These are phyloP conservation scores for Sporothrix inflata DNA, from an alignment of 2,329 filamentous ascomycete genomes.

Conservation along the genomic window DNA sequence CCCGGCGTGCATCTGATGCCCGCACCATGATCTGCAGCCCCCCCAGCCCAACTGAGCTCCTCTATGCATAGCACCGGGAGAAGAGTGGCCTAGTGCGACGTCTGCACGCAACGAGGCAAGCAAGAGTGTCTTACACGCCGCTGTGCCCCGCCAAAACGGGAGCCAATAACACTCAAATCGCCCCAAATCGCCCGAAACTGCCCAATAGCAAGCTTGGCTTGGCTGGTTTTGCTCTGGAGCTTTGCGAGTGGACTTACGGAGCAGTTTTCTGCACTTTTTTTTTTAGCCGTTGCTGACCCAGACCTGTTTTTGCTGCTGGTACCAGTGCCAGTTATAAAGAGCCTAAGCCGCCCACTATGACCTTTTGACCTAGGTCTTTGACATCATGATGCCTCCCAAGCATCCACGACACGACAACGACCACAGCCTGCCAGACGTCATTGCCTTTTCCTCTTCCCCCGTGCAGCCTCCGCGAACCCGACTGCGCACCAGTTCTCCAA, in stretches of 20 bases:
- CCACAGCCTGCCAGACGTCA: background rate
- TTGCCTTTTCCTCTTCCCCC: background rate
- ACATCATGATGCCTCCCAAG: constrained; percentile 15
- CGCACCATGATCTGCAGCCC: constrained; percentile 23
- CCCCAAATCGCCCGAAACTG: constrained; percentile 13
- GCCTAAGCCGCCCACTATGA: constrained; percentile 20
- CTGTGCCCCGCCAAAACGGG: constrained; percentile 24
- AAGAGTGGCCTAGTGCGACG: constrained; percentile 12
- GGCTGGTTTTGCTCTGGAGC: constrained; percentile 18
- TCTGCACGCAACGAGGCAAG: constrained; percentile 21
- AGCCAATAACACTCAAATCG: constrained; percentile 15
- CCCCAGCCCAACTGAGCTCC: background rate
- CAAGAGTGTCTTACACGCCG: constrained; percentile 29
- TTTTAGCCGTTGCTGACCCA: constrained; percentile 13
- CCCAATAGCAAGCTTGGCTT: constrained; percentile 25
- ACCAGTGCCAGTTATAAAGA: constrained; percentile 27
- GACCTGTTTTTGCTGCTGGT: background rate
- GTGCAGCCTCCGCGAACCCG: constrained; percentile 10
- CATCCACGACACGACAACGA: constrained; percentile 6
- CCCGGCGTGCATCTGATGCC: constrained; percentile 18
- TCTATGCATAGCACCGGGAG: constrained; percentile 23
- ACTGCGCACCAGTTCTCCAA: constrained; percentile 2
- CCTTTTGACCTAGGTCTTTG: background rate
- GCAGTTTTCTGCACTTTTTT: background rate
- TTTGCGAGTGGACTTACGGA: constrained; percentile 20